Evolutionary conservation across 208 protist species (phyloP).

Genomic region (Leptomonas seymouri): DNA sequence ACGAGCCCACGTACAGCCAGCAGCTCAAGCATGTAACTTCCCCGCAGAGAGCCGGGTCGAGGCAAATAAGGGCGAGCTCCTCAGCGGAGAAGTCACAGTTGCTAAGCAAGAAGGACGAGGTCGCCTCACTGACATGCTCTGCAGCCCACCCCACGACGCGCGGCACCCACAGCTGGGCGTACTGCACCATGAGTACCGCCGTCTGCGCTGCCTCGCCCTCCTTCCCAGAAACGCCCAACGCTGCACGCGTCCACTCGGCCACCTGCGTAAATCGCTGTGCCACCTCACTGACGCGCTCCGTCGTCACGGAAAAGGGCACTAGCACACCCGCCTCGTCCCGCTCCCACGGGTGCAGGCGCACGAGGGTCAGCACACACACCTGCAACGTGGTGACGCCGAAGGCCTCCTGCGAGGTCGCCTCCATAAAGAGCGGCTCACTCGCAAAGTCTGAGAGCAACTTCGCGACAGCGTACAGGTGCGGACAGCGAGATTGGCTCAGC

Average conservation of each 20-base stretch:
- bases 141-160: constrained; percentile 28
- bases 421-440: constrained; percentile 63
- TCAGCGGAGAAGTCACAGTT: constrained; percentile 12
- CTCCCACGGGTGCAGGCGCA: constrained; percentile 61
- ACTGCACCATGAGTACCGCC: constrained; percentile 20
- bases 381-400: constrained; percentile 85
- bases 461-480: constrained; percentile 59
- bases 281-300: constrained; percentile 16
- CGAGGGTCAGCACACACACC: constrained; percentile 64
- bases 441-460: constrained; percentile 76
- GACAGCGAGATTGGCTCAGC: constrained; percentile 56
- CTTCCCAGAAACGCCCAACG: neutral
- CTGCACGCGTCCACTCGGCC: constrained; percentile 1
- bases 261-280: constrained; percentile 3
- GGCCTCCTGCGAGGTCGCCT: constrained; percentile 73
- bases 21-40: constrained; percentile 20
- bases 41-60: constrained; percentile 2
- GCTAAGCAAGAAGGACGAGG: constrained; percentile 5
- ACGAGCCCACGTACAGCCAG: constrained; percentile 29
- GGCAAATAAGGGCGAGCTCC: constrained; percentile 3
- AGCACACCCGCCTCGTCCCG: constrained; percentile 56
- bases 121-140: constrained; percentile 8
- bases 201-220: constrained; percentile 2
- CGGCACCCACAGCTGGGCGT: constrained; percentile 32
- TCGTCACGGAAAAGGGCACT: constrained; percentile 32